Percentiles rank a stretch among this genome's conserved stretches.
phyloP scores from a whole-genome alignment of 352 stramenopile genomes.

The Pythium apleroticum region DNA sequence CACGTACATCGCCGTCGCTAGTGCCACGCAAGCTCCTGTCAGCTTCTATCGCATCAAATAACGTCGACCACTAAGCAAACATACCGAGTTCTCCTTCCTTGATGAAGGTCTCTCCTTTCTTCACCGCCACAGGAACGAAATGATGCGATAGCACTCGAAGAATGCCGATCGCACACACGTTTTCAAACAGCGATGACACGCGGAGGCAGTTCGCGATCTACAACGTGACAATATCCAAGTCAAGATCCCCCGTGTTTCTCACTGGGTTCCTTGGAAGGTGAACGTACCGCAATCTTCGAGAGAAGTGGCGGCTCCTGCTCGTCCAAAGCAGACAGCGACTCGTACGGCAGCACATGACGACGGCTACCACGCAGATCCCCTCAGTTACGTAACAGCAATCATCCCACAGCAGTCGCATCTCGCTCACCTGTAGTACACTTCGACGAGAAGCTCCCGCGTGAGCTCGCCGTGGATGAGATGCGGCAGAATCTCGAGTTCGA shows the following conservation, averaged over 20 bases:
- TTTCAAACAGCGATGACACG: slow-evolving; percentile 78
- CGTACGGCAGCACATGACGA: slow-evolving; percentile 56
- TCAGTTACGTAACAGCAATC: background rate
- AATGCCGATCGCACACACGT: slow-evolving; percentile 78
- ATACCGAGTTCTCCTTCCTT: slow-evolving; percentile 62
- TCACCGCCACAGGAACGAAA: slow-evolving; percentile 61
- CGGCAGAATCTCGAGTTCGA: slow-evolving; percentile 56
- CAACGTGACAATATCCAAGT: background rate
- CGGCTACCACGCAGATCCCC: slow-evolving; percentile 28
- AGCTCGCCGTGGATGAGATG: slow-evolving; percentile 60
- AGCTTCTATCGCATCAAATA: background rate
- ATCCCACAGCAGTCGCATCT: slow-evolving; percentile 4
- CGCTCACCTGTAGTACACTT: slow-evolving; percentile 64
- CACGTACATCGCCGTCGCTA: slow-evolving; percentile 79
- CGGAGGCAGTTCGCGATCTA: slow-evolving; percentile 82
- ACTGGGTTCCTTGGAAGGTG: too few relatives aligned
- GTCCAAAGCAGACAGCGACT: slow-evolving; percentile 39
- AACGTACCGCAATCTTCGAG: slow-evolving; percentile 67
- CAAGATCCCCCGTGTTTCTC: too few relatives aligned
- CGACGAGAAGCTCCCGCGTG: slow-evolving; percentile 70
- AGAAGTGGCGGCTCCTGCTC: slow-evolving; percentile 52
- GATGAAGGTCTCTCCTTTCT: slow-evolving; percentile 57
- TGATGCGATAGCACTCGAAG: slow-evolving; percentile 75
- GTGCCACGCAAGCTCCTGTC: background rate
- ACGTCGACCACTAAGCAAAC: background rate